phyloP scores from a whole-genome alignment of 345 rosid genomes.

The Eucalyptus pauciflora region DNA sequence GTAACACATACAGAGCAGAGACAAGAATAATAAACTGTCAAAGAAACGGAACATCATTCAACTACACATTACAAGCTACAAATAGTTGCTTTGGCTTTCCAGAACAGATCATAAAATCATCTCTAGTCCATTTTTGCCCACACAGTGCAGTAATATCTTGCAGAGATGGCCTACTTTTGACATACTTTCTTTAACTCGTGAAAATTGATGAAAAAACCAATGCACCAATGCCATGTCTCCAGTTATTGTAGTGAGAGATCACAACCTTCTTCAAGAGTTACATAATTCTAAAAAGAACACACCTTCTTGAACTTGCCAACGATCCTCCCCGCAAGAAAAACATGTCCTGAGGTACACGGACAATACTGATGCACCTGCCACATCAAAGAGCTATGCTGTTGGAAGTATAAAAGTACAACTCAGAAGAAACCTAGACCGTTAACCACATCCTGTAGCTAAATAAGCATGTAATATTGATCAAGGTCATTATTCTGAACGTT shows the following conservation, averaged over 20 bases:
- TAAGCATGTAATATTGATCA: neutral
- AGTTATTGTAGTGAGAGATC: neutral
- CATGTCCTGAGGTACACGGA: conserved; percentile 56
- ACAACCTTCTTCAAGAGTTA: neutral
- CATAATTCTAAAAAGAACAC: neutral
- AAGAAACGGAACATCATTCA: neutral
- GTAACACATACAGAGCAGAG: neutral
- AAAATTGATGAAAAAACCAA: neutral
- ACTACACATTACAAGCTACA: neutral
- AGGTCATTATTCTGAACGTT: neutral
- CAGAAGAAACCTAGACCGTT: neutral
- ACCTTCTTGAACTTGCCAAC: conserved; percentile 74
- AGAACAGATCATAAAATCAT: neutral
- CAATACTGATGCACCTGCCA: conserved; percentile 41
- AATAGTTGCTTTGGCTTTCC: neutral
- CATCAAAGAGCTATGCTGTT: neutral
- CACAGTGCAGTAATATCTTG: neutral
- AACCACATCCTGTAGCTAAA: neutral
- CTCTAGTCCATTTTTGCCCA: neutral
- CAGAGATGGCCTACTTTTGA: neutral
- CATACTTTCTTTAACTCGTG: neutral
- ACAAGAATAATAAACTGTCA: neutral
- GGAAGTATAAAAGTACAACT: neutral
- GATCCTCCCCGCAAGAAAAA: conserved; percentile 88
- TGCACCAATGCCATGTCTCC: neutral